Evolutionary conservation across 2,329 filamentous ascomycete genomes (phyloP).

Genomic region (Fusarium irregulare): DNA sequence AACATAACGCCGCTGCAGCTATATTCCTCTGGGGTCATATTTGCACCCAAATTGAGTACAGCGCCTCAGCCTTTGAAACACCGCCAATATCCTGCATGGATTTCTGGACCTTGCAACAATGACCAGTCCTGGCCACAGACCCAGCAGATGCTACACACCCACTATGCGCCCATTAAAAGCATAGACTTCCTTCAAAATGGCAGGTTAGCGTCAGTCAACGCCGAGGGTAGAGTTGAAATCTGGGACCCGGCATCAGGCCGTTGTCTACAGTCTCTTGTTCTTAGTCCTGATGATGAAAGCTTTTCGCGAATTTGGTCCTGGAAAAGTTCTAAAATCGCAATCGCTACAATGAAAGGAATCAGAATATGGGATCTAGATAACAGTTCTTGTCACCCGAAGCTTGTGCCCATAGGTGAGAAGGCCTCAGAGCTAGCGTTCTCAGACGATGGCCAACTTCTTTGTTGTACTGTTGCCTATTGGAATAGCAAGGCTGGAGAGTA

Average conservation of each 20-base stretch:
- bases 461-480: no score
- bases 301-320: accelerated
- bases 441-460: accelerated
- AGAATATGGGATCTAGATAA: no score
- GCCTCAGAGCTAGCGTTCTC: no score
- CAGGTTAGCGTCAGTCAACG: accelerated
- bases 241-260: no score
- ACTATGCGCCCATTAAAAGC: no score
- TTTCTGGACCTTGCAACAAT: no score
- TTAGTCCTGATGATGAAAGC: accelerated
- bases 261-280: no score
- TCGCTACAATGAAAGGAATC: accelerated
- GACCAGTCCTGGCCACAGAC: accelerated
- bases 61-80: background rate
- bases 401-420: no score
- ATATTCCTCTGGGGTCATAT: background rate
- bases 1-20: background rate
- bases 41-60: background rate
- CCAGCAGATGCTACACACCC: no score
- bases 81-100: no score
- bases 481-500: accelerated
- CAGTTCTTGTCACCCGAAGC: accelerated
- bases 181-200: no score
- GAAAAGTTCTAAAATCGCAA: no score
- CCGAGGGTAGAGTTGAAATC: accelerated